phyloP scores from a whole-genome alignment of 768 basidiomycete genomes.

The Lactarius hatsudake region DNA sequence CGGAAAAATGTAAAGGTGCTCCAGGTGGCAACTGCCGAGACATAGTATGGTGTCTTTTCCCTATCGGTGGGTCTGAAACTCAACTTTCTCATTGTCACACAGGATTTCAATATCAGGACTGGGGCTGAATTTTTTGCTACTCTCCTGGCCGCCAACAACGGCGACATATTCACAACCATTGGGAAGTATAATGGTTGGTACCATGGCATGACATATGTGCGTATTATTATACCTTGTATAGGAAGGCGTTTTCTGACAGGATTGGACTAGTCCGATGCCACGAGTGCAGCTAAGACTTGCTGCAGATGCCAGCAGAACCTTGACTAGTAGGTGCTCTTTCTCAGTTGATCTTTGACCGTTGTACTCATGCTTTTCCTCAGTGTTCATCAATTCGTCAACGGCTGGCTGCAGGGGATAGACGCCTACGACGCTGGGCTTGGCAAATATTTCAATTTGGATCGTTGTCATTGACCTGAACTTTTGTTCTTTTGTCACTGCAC shows the following conservation, averaged over 20 bases:
- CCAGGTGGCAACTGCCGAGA: slow-evolving; percentile 44
- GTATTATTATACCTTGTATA: slow-evolving; percentile 28
- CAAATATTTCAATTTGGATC: slow-evolving; percentile 62
- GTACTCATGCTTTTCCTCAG: slow-evolving; percentile 36
- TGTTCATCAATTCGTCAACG: slow-evolving; percentile 68
- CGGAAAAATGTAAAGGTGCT: slow-evolving; percentile 69
- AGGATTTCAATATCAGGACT: slow-evolving; percentile 73
- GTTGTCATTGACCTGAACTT: slow-evolving; percentile 30
- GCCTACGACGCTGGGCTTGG: slow-evolving; percentile 52
- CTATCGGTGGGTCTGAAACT: background rate
- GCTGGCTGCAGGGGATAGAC: slow-evolving; percentile 62
- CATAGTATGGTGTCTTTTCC: slow-evolving; percentile 32
- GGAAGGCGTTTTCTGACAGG: background rate
- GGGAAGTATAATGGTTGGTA: slow-evolving; percentile 81
- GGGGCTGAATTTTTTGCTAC: slow-evolving; percentile 59
- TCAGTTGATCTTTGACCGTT: background rate
- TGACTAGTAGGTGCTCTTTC: slow-evolving; percentile 62
- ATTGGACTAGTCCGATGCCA: slow-evolving; percentile 47
- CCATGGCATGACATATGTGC: slow-evolving; percentile 55
- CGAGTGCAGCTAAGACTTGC: slow-evolving; percentile 56
- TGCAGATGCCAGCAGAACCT: slow-evolving; percentile 80
- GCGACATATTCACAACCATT: slow-evolving; percentile 54
- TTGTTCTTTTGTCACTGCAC: too few species aligned
- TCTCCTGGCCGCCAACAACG: slow-evolving; percentile 47
- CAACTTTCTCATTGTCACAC: background rate